These are phyloP conservation scores for Talinum fruticosum DNA, from an alignment of 148 eudicot genomes.

Conservation along the genomic window DNA sequence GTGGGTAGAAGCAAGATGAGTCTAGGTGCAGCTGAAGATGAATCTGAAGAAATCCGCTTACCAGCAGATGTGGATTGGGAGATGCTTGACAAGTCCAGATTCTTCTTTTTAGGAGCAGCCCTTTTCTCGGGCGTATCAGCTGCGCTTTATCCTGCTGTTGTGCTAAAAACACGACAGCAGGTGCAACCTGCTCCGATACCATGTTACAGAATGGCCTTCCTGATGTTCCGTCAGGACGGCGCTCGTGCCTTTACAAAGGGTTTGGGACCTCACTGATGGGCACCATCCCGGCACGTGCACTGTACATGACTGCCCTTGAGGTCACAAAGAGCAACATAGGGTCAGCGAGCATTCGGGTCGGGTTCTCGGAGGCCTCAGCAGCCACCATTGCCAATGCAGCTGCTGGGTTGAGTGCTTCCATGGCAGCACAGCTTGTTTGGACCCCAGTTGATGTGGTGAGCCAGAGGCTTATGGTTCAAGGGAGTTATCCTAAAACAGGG, in stretches of 20 bases:
- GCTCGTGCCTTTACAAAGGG: conserved; percentile 55
- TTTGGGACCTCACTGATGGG: conserved; percentile 83
- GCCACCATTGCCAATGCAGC: conserved; percentile 66
- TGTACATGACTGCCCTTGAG: conserved; percentile 83
- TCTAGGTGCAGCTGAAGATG: conserved; percentile 51
- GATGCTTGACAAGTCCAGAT: conserved; percentile 79
- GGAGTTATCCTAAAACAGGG: conserved; percentile 23
- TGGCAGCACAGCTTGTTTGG: conserved; percentile 93
- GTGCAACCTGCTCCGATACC: conserved; percentile 36
- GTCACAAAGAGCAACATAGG: conserved; percentile 67
- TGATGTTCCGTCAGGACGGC: conserved; percentile 55
- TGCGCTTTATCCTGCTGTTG: conserved; percentile 72
- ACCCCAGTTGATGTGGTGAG: conserved; percentile 92
- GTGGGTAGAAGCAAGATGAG: conserved; percentile 49
- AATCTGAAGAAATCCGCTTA: conserved; percentile 45
- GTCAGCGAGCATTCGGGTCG: conserved; percentile 41
- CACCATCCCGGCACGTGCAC: conserved; percentile 79
- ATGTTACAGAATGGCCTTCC: conserved; percentile 47
- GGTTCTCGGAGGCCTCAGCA: conserved; percentile 55
- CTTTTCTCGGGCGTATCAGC: conserved; percentile 77
- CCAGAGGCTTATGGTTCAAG: conserved; percentile 85
- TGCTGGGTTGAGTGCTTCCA: conserved; percentile 71
- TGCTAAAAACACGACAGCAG: conserved; percentile 80
- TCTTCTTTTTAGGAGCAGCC: conserved; percentile 81
- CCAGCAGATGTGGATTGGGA: conserved; percentile 86